These are phyloP conservation scores for Silene vulgaris DNA, from an alignment of 179 eudicot genomes.

Conservation along the genomic window DNA sequence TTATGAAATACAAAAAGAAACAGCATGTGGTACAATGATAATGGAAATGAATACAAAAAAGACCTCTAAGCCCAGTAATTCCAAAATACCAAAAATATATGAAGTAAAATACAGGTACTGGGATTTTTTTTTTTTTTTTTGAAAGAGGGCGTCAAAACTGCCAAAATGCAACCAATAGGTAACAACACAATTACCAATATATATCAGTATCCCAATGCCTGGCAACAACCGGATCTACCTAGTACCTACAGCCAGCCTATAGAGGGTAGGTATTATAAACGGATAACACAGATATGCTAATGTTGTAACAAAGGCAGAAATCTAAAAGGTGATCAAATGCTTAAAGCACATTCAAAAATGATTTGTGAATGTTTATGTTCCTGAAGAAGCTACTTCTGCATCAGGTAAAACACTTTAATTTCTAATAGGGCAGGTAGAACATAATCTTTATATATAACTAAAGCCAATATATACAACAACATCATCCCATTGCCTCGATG, in stretches of 20 bases:
- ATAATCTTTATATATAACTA: background rate
- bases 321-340: background rate
- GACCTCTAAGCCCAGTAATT: background rate
- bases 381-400: background rate
- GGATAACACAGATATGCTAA: no score
- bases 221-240: no score
- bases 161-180: background rate
- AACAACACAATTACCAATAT: no score
- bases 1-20: background rate
- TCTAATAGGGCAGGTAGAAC: background rate
- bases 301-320: background rate
- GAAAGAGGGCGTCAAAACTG: background rate
- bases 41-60: conserved; percentile 1
- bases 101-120: background rate
- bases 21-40: conserved; percentile 9
- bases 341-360: background rate
- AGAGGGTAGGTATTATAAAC: background rate
- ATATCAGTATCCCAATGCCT: no score
- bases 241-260: background rate
- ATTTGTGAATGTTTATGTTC: background rate
- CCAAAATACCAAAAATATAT: background rate
- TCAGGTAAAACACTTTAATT: background rate
- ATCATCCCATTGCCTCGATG: no score
- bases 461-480: background rate
- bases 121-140: background rate